These are phyloP conservation scores for Pinus taeda DNA, from an alignment of 75 land plant genomes.

Conservation along the genomic window DNA sequence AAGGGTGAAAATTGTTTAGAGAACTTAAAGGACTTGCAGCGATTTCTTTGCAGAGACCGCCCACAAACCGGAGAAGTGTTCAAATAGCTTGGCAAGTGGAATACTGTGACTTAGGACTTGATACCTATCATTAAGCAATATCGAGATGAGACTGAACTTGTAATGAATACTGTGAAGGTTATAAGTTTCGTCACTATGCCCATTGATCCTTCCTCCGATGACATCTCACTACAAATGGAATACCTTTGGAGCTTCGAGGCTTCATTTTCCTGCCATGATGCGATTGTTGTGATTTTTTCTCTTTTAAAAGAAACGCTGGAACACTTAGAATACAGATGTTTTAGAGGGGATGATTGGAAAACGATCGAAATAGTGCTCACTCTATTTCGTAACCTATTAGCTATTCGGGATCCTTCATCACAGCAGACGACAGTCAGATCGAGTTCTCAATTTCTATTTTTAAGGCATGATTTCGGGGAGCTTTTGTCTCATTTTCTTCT, in stretches of 20 bases:
- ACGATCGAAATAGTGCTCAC: slow-evolving; percentile 86
- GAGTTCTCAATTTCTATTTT: slow-evolving; percentile 38
- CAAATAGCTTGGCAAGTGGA: slow-evolving; percentile 89
- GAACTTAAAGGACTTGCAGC: slow-evolving; percentile 80
- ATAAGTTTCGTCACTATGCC: slow-evolving; percentile 92
- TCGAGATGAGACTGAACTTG: slow-evolving; percentile 57
- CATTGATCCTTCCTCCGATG: slow-evolving; percentile 53
- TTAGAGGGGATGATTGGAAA: too few relatives aligned
- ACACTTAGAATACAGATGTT: too few relatives aligned
- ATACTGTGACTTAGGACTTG: slow-evolving; percentile 57
- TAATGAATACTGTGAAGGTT: slow-evolving; percentile 81
- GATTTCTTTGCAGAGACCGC: slow-evolving; percentile 80
- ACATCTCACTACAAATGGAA: slow-evolving; percentile 70
- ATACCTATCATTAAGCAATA: slow-evolving; percentile 70
- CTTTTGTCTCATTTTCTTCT: slow-evolving; percentile 62
- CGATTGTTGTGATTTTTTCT: slow-evolving; percentile 71
- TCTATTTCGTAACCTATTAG: slow-evolving; percentile 83
- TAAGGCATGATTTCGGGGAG: slow-evolving; percentile 77
- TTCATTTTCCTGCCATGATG: slow-evolving; percentile 52
- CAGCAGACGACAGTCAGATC: slow-evolving; percentile 61
- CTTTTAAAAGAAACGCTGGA: too few relatives aligned
- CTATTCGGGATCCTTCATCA: slow-evolving; percentile 60
- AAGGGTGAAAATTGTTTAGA: slow-evolving; percentile 20
- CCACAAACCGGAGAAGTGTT: slow-evolving; percentile 72
- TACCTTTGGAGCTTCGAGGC: slow-evolving; percentile 73